Percentiles rank a stretch among this genome's conserved stretches.
phyloP scores from a whole-genome alignment of 2,329 filamentous ascomycete genomes.

The Fusarium paranaense region DNA sequence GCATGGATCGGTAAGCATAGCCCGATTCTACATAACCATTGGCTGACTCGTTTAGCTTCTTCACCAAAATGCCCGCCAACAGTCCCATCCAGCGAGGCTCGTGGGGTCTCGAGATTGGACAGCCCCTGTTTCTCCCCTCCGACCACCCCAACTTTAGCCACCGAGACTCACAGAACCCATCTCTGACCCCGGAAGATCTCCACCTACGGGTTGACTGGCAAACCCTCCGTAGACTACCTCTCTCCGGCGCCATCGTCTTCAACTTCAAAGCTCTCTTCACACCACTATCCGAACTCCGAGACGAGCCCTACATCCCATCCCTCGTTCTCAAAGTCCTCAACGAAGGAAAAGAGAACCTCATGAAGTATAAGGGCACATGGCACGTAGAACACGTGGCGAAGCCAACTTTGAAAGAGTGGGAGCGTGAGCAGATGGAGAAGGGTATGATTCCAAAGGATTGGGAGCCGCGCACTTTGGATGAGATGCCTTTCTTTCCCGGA shows the following conservation, averaged over 20 bases:
- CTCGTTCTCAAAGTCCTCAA: constrained; percentile 76
- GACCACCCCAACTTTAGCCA: constrained; percentile 73
- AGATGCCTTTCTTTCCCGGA: constrained; percentile 80
- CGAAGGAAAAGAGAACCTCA: constrained; percentile 69
- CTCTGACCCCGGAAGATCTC: constrained; percentile 68
- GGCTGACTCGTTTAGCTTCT: constrained; percentile 67
- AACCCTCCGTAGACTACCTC: constrained; percentile 80
- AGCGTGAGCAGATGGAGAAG: constrained; percentile 72
- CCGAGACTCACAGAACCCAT: constrained; percentile 67
- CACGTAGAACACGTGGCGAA: constrained; percentile 80
- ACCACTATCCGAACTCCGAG: constrained; percentile 73
- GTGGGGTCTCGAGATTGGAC: constrained; percentile 83
- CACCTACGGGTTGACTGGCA: constrained; percentile 89
- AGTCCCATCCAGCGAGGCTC: constrained; percentile 85
- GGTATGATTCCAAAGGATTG: constrained; percentile 71
- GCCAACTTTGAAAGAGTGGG: constrained; percentile 72
- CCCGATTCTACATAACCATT: fast-evolving
- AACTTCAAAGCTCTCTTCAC: constrained; percentile 93
- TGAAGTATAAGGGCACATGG: constrained; percentile 87
- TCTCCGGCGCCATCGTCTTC: constrained; percentile 82
- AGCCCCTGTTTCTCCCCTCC: constrained; percentile 80
- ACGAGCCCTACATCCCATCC: constrained; percentile 79
- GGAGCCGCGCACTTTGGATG: constrained; percentile 76
- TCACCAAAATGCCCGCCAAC: constrained; percentile 79
- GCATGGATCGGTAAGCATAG: constrained; percentile 78